Conservation (phyloP, 2,329 filamentous ascomycete genomes). For the Sarocladium strictum region DNA sequence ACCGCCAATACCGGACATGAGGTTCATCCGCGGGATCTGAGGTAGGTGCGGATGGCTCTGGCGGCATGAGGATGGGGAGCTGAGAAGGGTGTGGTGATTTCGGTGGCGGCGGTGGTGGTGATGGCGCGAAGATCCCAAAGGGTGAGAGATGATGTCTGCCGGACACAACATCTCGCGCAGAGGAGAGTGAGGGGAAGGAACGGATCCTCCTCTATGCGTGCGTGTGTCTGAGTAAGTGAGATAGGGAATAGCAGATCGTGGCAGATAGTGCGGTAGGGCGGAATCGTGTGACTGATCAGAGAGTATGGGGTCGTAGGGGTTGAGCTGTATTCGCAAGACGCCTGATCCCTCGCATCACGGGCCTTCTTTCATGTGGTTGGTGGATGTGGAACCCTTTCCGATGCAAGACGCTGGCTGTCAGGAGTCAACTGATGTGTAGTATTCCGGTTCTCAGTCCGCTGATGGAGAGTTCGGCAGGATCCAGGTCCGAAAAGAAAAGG, state of each 20-base stretch:
- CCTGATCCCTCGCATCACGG: background rate
- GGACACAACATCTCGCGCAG: background rate
- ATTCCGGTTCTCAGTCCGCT: too few species aligned
- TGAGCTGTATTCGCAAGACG: background rate
- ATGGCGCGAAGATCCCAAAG: background rate
- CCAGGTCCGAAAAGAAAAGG: too few species aligned
- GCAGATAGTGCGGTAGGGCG: too few species aligned
- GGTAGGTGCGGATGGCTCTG: slow-evolving; percentile 1
- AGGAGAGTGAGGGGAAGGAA: background rate
- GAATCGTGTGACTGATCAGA: too few species aligned
- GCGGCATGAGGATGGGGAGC: background rate
- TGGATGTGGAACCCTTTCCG: background rate
- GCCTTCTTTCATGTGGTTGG: background rate
- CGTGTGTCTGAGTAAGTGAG: background rate
- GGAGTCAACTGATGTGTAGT: too few species aligned
- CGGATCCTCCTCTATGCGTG: background rate
- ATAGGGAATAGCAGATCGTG: background rate
- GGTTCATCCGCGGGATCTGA: slow-evolving; percentile 1
- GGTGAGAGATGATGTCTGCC: background rate
- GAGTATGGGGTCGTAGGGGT: background rate
- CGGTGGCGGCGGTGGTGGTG: background rate
- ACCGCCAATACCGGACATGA: background rate
- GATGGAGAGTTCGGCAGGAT: too few species aligned
- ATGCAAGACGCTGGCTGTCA: background rate
- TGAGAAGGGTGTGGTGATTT: background rate